Conservation (phyloP, 2,329 filamentous ascomycete genomes). For the Scedosporium minutisporum region DNA sequence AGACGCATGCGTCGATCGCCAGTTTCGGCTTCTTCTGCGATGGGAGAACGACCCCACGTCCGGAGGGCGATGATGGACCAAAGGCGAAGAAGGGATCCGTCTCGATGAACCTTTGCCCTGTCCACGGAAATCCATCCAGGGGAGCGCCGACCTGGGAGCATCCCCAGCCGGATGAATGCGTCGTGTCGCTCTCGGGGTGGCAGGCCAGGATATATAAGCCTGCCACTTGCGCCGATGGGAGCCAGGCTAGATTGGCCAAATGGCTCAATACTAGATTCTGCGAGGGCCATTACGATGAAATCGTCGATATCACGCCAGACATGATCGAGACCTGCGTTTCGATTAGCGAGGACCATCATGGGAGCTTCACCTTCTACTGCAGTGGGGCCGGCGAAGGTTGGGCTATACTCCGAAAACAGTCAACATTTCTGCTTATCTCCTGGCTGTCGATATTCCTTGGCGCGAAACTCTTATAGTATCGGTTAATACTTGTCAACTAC, state of each 20-base stretch:
- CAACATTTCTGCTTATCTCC: neutral
- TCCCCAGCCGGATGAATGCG: slow-evolving; percentile 9
- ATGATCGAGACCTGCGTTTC: slow-evolving; percentile 11
- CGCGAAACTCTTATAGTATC: neutral
- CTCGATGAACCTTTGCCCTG: slow-evolving; percentile 9
- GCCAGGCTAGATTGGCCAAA: slow-evolving; percentile 15
- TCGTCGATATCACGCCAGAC: slow-evolving; percentile 37
- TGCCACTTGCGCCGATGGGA: slow-evolving; percentile 9
- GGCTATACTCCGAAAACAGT: neutral
- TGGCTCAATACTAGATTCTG: slow-evolving; percentile 51
- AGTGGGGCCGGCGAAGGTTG: neutral
- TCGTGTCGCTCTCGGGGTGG: slow-evolving; percentile 8
- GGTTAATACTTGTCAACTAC: neutral
- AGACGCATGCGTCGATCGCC: slow-evolving; percentile 5
- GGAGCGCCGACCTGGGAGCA: slow-evolving; percentile 10
- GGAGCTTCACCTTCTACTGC: slow-evolving; percentile 2
- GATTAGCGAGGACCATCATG: slow-evolving; percentile 4
- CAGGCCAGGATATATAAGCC: slow-evolving; percentile 9
- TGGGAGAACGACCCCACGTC: slow-evolving; percentile 5
- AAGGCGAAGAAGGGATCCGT: slow-evolving; percentile 9
- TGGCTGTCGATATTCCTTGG: neutral
- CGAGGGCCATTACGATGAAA: slow-evolving; percentile 63
- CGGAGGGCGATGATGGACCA: slow-evolving; percentile 5
- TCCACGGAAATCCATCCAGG: neutral
- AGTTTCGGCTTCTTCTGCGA: slow-evolving; percentile 11